Evolutionary conservation across 2,329 filamentous ascomycete species (phyloP).

Genomic region (Zymoseptoria crescenta): DNA sequence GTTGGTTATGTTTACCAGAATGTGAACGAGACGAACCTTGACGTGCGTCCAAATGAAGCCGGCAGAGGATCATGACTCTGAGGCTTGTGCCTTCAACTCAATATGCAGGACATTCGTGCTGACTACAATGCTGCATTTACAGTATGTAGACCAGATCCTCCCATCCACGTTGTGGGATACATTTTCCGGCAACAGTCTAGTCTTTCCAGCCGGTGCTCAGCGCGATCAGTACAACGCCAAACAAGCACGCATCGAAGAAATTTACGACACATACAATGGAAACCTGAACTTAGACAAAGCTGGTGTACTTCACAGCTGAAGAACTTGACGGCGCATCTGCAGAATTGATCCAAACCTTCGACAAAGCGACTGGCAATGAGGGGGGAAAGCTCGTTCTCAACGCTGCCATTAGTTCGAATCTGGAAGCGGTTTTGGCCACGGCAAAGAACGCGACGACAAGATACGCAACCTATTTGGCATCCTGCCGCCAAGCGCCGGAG

Average conservation of each 20-base stretch:
- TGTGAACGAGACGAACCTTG: conserved; percentile 44
- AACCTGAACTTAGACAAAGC: conserved; percentile 71
- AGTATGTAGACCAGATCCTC: conserved; percentile 55
- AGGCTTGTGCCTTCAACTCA: too few species aligned
- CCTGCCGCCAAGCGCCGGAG: background rate
- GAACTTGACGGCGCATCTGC: conserved; percentile 65
- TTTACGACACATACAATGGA: conserved; percentile 64
- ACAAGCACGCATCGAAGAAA: conserved; percentile 64
- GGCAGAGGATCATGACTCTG: too few species aligned
- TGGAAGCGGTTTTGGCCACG: background rate
- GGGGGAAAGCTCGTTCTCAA: conserved; percentile 54
- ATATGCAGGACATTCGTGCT: too few species aligned
- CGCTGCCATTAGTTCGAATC: background rate
- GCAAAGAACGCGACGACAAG: background rate
- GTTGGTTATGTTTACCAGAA: conserved; percentile 41
- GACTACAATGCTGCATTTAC: too few species aligned
- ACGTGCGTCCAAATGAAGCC: conserved; percentile 30
- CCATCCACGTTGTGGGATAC: conserved; percentile 66
- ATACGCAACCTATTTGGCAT: background rate
- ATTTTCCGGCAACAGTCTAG: conserved; percentile 66
- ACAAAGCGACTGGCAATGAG: conserved; percentile 64
- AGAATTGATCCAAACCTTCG: conserved; percentile 55
- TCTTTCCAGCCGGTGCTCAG: conserved; percentile 57
- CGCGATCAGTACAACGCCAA: conserved; percentile 74
- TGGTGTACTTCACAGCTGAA: conserved; percentile 64